Conservation (phyloP, 2,329 filamentous ascomycete genomes). For the Spiromastix sp. region DNA sequence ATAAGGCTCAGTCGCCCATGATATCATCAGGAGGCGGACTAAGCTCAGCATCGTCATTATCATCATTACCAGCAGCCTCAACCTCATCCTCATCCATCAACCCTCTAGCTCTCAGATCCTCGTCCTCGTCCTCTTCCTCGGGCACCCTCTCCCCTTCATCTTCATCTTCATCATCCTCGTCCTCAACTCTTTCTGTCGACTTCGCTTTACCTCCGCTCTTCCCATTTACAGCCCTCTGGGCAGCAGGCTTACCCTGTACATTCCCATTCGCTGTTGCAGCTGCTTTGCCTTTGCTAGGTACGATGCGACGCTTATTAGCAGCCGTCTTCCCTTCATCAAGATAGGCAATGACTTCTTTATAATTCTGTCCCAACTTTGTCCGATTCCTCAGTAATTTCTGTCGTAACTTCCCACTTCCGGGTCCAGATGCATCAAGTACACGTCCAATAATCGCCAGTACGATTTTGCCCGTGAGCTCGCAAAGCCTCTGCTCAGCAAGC, state of each 20-base stretch:
- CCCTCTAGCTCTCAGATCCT: slow-evolving; percentile 25
- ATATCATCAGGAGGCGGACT: slow-evolving; percentile 26
- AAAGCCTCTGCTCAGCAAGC: slow-evolving; percentile 73
- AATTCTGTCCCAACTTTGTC: slow-evolving; percentile 69
- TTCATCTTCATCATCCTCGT: slow-evolving; percentile 32
- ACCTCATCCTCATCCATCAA: slow-evolving; percentile 27
- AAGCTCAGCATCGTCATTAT: slow-evolving; percentile 8
- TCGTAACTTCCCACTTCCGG: slow-evolving; percentile 53
- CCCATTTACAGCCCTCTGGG: slow-evolving; percentile 27
- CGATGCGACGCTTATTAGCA: slow-evolving; percentile 1
- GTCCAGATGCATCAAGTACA: slow-evolving; percentile 57
- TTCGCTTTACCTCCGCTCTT: slow-evolving; percentile 18
- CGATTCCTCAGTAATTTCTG: slow-evolving; percentile 70
- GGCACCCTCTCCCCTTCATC: slow-evolving; percentile 20
- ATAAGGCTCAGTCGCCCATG: slow-evolving; percentile 30
- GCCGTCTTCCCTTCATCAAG: slow-evolving; percentile 56
- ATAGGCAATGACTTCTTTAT: slow-evolving; percentile 71
- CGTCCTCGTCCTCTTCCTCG: slow-evolving; percentile 35
- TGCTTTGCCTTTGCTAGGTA: slow-evolving; percentile 3
- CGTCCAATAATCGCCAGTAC: slow-evolving; percentile 69
- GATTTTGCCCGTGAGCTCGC: slow-evolving; percentile 74
- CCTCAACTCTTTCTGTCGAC: slow-evolving; percentile 34
- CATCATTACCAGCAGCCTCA: slow-evolving; percentile 11
- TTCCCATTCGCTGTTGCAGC: neutral
- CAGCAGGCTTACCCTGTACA: no score